These are phyloP conservation scores for Gigaspora rosea DNA, from an alignment of 192 early-diverging fungal genomes.

Conservation along the genomic window DNA sequence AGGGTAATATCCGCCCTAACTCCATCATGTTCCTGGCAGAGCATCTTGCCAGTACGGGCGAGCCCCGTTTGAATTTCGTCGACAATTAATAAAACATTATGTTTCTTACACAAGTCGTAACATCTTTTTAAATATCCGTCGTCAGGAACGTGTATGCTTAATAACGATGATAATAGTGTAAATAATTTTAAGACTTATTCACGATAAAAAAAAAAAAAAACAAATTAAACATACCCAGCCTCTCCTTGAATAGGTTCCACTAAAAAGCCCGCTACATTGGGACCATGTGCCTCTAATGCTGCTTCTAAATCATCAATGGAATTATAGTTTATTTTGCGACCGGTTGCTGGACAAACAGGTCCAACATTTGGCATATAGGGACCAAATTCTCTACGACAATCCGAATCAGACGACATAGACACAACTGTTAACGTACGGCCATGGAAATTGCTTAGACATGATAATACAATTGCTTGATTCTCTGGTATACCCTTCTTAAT, in stretches of 20 bases:
- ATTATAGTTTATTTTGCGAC: slow-evolving; percentile 78
- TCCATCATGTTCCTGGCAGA: slow-evolving; percentile 91
- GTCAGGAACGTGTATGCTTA: slow-evolving; percentile 89
- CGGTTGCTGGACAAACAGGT: slow-evolving; percentile 74
- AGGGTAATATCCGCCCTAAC: slow-evolving; percentile 93
- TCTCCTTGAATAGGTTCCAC: slow-evolving; percentile 99
- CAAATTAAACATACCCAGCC: slow-evolving; percentile 64
- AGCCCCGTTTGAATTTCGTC: slow-evolving; percentile 99
- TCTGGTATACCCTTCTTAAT: slow-evolving; percentile 84
- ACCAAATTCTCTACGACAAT: slow-evolving; percentile 83
- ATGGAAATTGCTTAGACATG: slow-evolving; percentile 92
- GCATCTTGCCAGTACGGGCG: slow-evolving; percentile 90
- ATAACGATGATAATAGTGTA: neutral
- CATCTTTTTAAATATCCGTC: slow-evolving; percentile 86
- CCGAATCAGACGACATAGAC: slow-evolving; percentile 93
- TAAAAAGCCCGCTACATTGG: slow-evolving; percentile 88
- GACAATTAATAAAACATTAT: slow-evolving; percentile 97
- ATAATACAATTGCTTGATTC: slow-evolving; percentile 80
- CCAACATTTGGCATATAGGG: slow-evolving; percentile 91
- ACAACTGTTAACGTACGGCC: slow-evolving; percentile 92
- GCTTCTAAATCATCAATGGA: slow-evolving; percentile 84
- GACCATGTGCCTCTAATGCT: slow-evolving; percentile 80
- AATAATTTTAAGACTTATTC: neutral
- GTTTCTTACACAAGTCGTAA: slow-evolving; percentile 92
- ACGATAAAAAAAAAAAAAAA: too few species aligned